These are phyloP conservation scores for Colletotrichum sidae DNA, from an alignment of 2,329 filamentous ascomycete species.

Conservation along the genomic window DNA sequence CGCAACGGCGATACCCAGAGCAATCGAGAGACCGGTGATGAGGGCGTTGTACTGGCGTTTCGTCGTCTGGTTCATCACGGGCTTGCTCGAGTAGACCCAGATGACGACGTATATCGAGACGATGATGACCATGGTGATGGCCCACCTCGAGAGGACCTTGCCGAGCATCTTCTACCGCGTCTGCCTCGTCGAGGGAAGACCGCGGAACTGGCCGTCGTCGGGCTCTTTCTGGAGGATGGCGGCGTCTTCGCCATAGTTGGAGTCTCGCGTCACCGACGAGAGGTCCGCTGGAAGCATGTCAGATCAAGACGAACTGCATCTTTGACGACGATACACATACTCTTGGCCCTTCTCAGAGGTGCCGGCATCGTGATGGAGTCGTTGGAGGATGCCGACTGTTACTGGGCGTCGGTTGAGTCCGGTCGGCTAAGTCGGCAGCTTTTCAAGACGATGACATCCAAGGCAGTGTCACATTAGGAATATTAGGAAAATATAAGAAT, in stretches of 20 bases:
- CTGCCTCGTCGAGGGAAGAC: constrained; percentile 8
- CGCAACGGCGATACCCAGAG: constrained; percentile 54
- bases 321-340: no score
- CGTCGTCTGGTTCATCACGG: constrained; percentile 45
- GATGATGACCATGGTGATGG: constrained; percentile 45
- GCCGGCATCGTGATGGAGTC: no score
- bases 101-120: constrained; percentile 45
- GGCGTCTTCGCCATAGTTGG: constrained; percentile 17
- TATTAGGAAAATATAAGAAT: background rate
- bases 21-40: constrained; percentile 57
- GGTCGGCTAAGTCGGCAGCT: no score
- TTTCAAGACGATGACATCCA: no score
- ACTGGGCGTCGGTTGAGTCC: no score
- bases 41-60: constrained; percentile 57
- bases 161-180: constrained; percentile 8
- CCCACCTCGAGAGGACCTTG: constrained; percentile 40
- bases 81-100: constrained; percentile 42
- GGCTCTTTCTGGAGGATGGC: constrained; percentile 23
- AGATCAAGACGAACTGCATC: background rate
- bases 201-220: constrained; percentile 25
- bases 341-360: no score
- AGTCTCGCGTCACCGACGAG: constrained; percentile 1
- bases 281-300: background rate
- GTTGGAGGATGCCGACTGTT: no score
- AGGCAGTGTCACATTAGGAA: no score